Evolutionary conservation across 2,329 filamentous ascomycete species (phyloP), one percentile per base, ranked within the genome.

Genomic region (Diaporthe citri): DNA sequence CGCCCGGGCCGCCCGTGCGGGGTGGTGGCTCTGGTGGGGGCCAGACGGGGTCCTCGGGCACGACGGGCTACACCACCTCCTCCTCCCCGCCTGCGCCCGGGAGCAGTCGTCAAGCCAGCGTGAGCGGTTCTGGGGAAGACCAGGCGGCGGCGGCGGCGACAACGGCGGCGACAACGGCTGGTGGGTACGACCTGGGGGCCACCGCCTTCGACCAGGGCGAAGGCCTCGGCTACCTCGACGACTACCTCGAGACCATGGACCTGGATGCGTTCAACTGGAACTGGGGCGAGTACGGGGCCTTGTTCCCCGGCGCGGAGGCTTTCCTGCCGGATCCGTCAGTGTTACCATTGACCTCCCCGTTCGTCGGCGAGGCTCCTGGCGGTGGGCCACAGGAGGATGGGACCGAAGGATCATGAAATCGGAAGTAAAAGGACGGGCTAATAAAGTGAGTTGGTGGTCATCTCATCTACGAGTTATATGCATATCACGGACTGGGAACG

Each of bases 221-320:
- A 25, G n/a, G 12, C 25, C 2, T 70, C 13, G 43, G 43, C 43
- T 22, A 62, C 1, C 43, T 55, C n/a, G 56, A 62, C 28, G 55
- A 55, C 9, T 39, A 25, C 17, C 56, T 74, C 17, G 73, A 25
- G 20, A 59, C 62, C 8, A 72, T 75, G 69, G 69, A 72, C 28
- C 34, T 60, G 36, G 73, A 75, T 15, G 34, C 39, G 15, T 72
- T 69, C 25, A 6, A 28, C 15, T 69, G 72, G 39, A 25, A 75
- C 43, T 75, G 73, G 73, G 67, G 36, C 1, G 56, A 66, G 15
- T 66, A 48, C n/a, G 36, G 36, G 20, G 39, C 41, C 0, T 13
- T 74, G 7, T 46, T 74, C 9, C 66, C 73, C 46, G 56, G 28
- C 13, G 52, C 67, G 0, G 56, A 74, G 34, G 64, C 64, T n/a